These are phyloP conservation scores for Xylariaceae sp. DNA, from an alignment of 2,329 filamentous ascomycete genomes.

Conservation along the genomic window DNA sequence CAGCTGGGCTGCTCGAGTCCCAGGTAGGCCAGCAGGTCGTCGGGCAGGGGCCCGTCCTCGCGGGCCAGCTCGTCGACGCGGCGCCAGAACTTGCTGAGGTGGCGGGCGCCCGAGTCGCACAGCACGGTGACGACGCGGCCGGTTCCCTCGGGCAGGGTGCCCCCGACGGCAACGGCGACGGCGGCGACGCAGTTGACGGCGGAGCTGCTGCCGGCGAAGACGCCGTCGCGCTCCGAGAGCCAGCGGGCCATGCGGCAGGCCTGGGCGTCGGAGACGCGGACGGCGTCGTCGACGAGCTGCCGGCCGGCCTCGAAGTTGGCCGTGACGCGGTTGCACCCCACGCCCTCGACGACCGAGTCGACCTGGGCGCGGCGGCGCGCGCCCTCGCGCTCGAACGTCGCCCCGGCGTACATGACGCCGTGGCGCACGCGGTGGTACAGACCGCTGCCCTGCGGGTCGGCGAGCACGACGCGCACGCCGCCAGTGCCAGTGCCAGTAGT, in stretches of 20 bases:
- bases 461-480: constrained; percentile 55
- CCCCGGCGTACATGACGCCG: constrained; percentile 93
- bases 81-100: constrained; percentile 82
- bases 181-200: constrained; percentile 93
- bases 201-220: constrained; percentile 90
- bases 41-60: constrained; percentile 45
- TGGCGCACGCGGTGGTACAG: constrained; percentile 87
- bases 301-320: constrained; percentile 84
- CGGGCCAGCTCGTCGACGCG: constrained; percentile 60
- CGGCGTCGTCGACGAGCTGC: constrained; percentile 81
- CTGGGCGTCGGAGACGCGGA: constrained; percentile 81
- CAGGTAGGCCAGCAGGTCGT: constrained; percentile 42
- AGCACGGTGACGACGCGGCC: constrained; percentile 74
- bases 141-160: constrained; percentile 44
- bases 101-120: constrained; percentile 75
- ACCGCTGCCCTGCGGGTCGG: constrained; percentile 90
- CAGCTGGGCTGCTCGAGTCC: too few relatives aligned
- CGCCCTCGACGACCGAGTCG: constrained; percentile 91
- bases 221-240: constrained; percentile 90
- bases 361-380: constrained; percentile 85
- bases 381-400: constrained; percentile 82
- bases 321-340: constrained; percentile 92
- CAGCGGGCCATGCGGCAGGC: constrained; percentile 91
- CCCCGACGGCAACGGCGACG: constrained; percentile 58
- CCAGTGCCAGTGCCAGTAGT: too few relatives aligned